Evolutionary conservation across 176 grass and related monocot species (phyloP).

Genomic region (Zizania latifolia): DNA sequence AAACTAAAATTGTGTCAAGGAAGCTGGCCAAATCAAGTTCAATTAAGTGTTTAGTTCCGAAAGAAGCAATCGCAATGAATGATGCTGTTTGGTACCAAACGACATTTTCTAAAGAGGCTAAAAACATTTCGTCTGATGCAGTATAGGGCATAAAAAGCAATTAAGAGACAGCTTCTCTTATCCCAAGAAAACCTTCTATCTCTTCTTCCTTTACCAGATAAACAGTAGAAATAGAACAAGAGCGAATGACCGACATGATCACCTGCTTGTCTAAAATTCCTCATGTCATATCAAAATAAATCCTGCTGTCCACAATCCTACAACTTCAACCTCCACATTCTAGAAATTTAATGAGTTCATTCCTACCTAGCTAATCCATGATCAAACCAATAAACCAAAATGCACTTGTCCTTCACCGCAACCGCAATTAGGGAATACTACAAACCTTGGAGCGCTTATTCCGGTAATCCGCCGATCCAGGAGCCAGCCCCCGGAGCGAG

Average conservation of each 20-base stretch:
- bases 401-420: not conserved
- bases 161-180: not conserved
- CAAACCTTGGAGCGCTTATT: conserved; percentile 72
- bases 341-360: not conserved
- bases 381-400: not conserved
- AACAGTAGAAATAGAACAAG: not conserved
- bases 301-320: not conserved
- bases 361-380: not conserved
- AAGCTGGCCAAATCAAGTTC: not conserved
- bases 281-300: not conserved
- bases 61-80: not conserved
- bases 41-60: not conserved
- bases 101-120: not conserved
- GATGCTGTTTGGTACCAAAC: not conserved
- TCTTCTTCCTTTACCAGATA: not conserved
- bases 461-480: conserved; percentile 46
- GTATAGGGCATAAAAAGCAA: not conserved
- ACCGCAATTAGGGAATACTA: not conserved
- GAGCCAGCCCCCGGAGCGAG: conserved; percentile 42
- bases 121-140: not conserved
- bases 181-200: not conserved
- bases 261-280: not conserved
- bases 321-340: not conserved
- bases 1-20: not conserved
- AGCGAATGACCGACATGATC: not conserved